These are phyloP conservation scores for Triticum monococcum DNA, from an alignment of 176 grass and related monocot species.

Conservation along the genomic window DNA sequence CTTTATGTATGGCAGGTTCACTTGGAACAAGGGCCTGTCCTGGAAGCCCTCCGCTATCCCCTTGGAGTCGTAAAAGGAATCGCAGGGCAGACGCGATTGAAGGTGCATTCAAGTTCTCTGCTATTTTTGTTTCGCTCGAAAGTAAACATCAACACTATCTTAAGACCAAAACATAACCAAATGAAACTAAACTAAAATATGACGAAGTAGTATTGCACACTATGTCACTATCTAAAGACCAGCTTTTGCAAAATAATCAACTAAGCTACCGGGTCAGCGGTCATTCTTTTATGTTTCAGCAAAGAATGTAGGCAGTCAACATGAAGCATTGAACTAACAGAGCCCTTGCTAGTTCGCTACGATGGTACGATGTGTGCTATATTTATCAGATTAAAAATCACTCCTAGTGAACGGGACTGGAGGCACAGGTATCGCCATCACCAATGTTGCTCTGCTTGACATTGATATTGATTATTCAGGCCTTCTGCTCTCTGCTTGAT, in stretches of 20 bases:
- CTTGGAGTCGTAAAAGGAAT: conserved; percentile 93
- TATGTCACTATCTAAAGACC: not conserved
- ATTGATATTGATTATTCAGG: not conserved
- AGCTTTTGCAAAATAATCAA: not conserved
- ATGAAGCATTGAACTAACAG: not conserved
- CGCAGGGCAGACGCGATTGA: conserved; percentile 89
- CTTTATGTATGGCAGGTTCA: conserved; percentile 55
- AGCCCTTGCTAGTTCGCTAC: not conserved
- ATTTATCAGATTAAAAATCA: not conserved
- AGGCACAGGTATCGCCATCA: not conserved
- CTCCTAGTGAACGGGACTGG: not conserved
- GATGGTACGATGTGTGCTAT: not conserved
- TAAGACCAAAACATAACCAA: not conserved
- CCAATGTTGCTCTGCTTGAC: not conserved
- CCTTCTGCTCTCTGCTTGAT: not conserved
- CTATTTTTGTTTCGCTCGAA: not conserved
- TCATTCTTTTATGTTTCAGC: not conserved
- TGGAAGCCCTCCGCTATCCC: conserved; percentile 85
- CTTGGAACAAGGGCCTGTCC: conserved; percentile 92
- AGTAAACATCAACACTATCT: not conserved
- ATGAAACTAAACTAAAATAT: conserved; percentile 22
- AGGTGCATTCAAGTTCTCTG: conserved; percentile 45
- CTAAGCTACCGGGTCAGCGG: not conserved
- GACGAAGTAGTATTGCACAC: not conserved
- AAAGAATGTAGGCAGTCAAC: not conserved